These are phyloP conservation scores for Volvariella surrecta DNA, from an alignment of 1,284 basidiomycete species.

Conservation along the genomic window DNA sequence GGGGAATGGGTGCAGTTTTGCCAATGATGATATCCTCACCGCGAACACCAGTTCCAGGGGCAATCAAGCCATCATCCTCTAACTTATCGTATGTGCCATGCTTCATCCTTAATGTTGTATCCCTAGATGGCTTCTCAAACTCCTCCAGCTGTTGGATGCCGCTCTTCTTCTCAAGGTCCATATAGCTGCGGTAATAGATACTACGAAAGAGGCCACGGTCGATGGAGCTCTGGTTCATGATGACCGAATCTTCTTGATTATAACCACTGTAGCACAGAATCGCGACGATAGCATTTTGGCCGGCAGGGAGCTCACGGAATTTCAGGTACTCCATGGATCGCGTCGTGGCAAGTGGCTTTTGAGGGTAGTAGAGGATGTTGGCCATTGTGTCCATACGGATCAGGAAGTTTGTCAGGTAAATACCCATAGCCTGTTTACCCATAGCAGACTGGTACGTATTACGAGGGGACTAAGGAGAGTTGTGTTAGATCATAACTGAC, in stretches of 20 bases:
- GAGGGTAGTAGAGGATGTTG: constrained; percentile 96
- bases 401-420: constrained; percentile 95
- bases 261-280: constrained; percentile 99
- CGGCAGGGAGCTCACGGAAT: constrained; percentile 96
- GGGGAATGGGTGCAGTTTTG: constrained; percentile 95
- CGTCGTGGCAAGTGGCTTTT: constrained; percentile 97
- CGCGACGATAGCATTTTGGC: constrained; percentile 97
- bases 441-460: constrained; percentile 99
- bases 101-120: constrained; percentile 94
- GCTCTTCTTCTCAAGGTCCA: constrained; percentile 97
- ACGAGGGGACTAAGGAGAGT: constrained; percentile 74
- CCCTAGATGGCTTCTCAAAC: constrained; percentile 94
- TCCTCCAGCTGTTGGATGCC: constrained; percentile 91
- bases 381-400: constrained; percentile 99
- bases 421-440: constrained; percentile 99
- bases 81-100: constrained; percentile 98
- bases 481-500: constrained; percentile 10
- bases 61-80: constrained; percentile 93
- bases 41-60: constrained; percentile 90
- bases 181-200: constrained; percentile 97
- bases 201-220: constrained; percentile 98
- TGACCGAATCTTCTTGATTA: constrained; percentile 99
- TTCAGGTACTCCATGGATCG: constrained; percentile 98
- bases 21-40: constrained; percentile 99
- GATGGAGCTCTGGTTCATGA: constrained; percentile 99